Evolutionary conservation across 1,284 basidiomycete genomes (phyloP).

Genomic region (Trichosporon sp.): DNA sequence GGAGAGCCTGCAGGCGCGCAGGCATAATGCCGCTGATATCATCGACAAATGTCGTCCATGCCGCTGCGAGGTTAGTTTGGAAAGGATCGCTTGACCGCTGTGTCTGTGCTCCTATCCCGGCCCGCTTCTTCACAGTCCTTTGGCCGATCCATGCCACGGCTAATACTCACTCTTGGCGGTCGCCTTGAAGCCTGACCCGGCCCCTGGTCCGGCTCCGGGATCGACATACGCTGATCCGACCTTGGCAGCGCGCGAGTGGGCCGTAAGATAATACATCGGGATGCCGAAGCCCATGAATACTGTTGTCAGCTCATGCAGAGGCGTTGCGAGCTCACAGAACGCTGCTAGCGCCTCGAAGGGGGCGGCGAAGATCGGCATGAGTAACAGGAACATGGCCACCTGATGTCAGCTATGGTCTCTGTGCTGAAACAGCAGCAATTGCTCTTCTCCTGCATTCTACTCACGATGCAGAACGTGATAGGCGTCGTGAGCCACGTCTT

Average conservation of each 20-base stretch:
- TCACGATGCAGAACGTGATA: conserved; percentile 77
- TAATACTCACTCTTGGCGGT: not conserved
- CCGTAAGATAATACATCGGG: conserved; percentile 78
- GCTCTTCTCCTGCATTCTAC: conserved; percentile 37
- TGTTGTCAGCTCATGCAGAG: conserved; percentile 11
- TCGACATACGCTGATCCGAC: not conserved
- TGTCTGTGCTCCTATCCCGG: no score
- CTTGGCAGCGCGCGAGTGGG: conserved; percentile 23
- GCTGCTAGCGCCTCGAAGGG: conserved; percentile 82
- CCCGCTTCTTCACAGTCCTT: no score
- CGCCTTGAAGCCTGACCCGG: not conserved
- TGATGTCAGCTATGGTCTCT: conserved; percentile 46
- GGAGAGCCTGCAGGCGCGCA: not conserved
- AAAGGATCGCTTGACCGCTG: no score
- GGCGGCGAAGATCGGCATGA: conserved; percentile 92
- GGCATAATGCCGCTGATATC: not conserved
- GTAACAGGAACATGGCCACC: conserved; percentile 85
- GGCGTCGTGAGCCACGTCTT: conserved; percentile 87
- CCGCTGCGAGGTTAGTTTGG: not conserved
- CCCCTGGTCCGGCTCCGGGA: not conserved
- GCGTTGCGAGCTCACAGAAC: conserved; percentile 54
- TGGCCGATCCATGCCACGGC: no score
- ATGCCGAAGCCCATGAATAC: conserved; percentile 57
- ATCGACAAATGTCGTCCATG: not conserved
- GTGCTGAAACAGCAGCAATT: no score